These are phyloP conservation scores for Dictyostelium brefeldianum DNA, from an alignment of 78 protist genomes.

Conservation along the genomic window DNA sequence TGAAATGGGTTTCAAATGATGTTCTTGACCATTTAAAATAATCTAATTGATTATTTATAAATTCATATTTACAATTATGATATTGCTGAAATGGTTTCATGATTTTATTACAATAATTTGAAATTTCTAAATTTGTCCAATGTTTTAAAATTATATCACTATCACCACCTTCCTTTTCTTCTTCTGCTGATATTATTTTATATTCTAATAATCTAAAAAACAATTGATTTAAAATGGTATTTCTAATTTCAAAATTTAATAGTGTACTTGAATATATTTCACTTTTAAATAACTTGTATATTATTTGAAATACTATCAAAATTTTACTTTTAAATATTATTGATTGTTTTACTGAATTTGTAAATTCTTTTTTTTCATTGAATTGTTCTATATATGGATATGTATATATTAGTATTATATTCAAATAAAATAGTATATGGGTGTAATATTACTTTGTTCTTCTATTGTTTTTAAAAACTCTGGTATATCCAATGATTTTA, in stretches of 20 bases:
- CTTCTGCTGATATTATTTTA: neutral
- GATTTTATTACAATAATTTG: neutral
- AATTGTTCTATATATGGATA: no score
- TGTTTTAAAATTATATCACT: constrained; percentile 11
- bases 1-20: neutral
- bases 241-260: constrained; percentile 11
- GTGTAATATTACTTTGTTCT: constrained; percentile 19
- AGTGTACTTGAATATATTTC: neutral
- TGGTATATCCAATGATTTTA: constrained; percentile 4
- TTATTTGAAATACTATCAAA: neutral
- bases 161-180: neutral
- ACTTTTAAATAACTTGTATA: neutral
- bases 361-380: neutral
- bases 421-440: no score
- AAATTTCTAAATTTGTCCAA: constrained; percentile 20
- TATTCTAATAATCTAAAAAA: constrained; percentile 12
- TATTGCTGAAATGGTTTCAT: neutral
- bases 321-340: neutral
- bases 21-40: constrained; percentile 10
- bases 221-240: neutral
- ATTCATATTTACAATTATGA: neutral
- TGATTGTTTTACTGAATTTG: neutral
- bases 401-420: no score
- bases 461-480: neutral
- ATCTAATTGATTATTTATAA: neutral